A percentile compares a stretch with the other conserved stretches of the same genome.
phyloP scores from a whole-genome alignment of 768 basidiomycete genomes.

The Xerocomellus amylosporus region DNA sequence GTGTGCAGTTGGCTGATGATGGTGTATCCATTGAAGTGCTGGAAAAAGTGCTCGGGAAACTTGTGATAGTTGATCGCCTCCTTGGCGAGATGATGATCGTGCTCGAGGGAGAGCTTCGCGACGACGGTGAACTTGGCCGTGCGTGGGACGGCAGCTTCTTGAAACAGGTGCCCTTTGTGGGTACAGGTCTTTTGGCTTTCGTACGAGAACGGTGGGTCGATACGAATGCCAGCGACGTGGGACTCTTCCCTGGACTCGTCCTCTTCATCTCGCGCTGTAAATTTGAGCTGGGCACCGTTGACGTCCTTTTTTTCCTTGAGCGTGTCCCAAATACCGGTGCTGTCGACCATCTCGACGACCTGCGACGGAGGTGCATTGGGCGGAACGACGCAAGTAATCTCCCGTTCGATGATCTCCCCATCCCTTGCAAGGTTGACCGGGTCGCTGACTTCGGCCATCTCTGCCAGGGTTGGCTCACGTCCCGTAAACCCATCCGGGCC shows the following conservation, averaged over 20 bases:
- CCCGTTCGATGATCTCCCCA: constrained; percentile 19
- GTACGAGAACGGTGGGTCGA: constrained; percentile 17
- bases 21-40: constrained; percentile 28
- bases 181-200: constrained; percentile 7
- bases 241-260: background rate
- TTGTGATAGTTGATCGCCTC: constrained; percentile 30
- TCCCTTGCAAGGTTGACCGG: background rate
- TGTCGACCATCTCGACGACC: background rate
- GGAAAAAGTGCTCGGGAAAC: constrained; percentile 29
- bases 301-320: background rate
- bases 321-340: background rate
- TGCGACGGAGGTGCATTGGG: background rate
- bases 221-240: background rate
- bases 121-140: constrained; percentile 41
- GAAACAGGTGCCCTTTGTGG: background rate
- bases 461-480: background rate
- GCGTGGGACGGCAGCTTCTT: background rate
- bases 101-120: constrained; percentile 43
- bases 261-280: background rate
- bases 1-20: constrained; percentile 29
- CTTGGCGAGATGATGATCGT: constrained; percentile 37
- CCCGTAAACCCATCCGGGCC: constrained; percentile 8
- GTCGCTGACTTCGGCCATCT: constrained; percentile 1
- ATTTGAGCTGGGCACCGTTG: background rate
- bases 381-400: constrained; percentile 12